Conservation (phyloP, 768 basidiomycete genomes). For the Mycena vulgaris region DNA sequence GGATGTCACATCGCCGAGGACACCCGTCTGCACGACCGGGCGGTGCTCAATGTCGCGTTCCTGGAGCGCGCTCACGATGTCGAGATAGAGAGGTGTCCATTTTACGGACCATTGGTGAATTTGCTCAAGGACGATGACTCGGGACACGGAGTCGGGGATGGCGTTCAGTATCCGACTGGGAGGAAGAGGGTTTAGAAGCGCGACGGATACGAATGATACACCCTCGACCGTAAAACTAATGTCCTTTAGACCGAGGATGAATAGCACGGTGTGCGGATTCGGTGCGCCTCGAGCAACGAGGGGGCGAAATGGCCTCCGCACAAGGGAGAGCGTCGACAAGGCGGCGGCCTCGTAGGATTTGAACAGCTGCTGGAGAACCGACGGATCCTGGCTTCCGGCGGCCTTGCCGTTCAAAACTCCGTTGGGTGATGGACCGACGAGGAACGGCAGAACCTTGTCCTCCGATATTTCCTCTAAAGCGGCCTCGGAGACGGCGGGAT, state of each 20-base stretch:
- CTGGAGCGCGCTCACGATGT: constrained; percentile 82
- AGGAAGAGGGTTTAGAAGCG: constrained; percentile 82
- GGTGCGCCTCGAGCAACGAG: constrained; percentile 65
- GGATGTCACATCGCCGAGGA: constrained; percentile 67
- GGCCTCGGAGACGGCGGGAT: constrained; percentile 58
- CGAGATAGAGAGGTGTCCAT: constrained; percentile 91
- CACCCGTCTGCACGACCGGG: constrained; percentile 73
- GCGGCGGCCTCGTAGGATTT: constrained; percentile 79
- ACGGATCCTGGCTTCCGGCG: constrained; percentile 28
- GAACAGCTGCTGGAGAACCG: constrained; percentile 51
- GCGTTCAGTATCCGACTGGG: constrained; percentile 67
- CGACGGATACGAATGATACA: constrained; percentile 74
- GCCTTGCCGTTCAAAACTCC: constrained; percentile 34
- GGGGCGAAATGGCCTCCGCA: constrained; percentile 74
- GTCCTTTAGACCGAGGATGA: constrained; percentile 74
- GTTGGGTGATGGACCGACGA: constrained; percentile 54
- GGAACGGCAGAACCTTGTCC: constrained; percentile 72
- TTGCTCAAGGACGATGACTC: constrained; percentile 89
- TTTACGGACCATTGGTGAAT: constrained; percentile 82
- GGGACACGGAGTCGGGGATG: constrained; percentile 74
- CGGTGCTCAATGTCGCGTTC: constrained; percentile 63
- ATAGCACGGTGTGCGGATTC: constrained; percentile 76
- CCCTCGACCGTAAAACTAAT: constrained; percentile 65
- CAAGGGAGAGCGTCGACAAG: constrained; percentile 72
- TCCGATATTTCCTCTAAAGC: constrained; percentile 68